Base-by-base conservation (phyloP, 208 protist species). In the Crithidia fasciculata region DNA sequence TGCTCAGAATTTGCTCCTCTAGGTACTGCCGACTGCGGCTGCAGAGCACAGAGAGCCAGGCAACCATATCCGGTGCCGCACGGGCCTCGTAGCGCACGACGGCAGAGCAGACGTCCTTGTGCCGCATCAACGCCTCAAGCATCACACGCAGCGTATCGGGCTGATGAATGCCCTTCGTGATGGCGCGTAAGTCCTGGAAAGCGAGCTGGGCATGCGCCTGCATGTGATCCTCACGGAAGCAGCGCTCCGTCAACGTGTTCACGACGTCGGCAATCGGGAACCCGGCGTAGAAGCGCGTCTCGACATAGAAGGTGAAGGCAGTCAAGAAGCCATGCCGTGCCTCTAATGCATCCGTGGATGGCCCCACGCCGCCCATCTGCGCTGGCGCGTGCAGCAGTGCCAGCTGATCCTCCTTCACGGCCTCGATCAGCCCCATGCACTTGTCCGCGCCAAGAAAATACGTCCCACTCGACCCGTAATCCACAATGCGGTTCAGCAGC, bases 221-320 rank as follows among this genome's bases (percentile, higher is more conserved):
- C 47, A 93, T 64, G 18, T 72, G 66, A 13, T 82, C 81, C 12
- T 64, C 43, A 10, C 66, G 74, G 10, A 96, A 75, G 52, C 69
- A 68, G 13, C 83, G 83, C 13, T 71, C 54, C 28, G 92, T 72
- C 5, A 93, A 9, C 15, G 53, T 75, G 12, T 65, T 60, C 41
- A 95, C 43, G 6, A 88, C 71, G 40, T 92, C 81, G 15, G 78
- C 65, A 19, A 87, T 78, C 8, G 74, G 50, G 69, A 82, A 95
- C 13, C 92, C 89, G 13, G 86, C 84, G 83, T 90, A 93, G 76
- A 83, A 84, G 57, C 89, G 92, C 56, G 83, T 86, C 80, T 96
- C 89, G 0, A 88, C 81, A 62, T 90, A 90, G 47, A 79, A 80
- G 18, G 82, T 90, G 49, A 93, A 81, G 44, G 83, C 80, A 8